A percentile compares a stretch with the other conserved stretches of the same genome.
phyloP scores from a whole-genome alignment of 306 rosid species.

The Rosa rugosa region DNA sequence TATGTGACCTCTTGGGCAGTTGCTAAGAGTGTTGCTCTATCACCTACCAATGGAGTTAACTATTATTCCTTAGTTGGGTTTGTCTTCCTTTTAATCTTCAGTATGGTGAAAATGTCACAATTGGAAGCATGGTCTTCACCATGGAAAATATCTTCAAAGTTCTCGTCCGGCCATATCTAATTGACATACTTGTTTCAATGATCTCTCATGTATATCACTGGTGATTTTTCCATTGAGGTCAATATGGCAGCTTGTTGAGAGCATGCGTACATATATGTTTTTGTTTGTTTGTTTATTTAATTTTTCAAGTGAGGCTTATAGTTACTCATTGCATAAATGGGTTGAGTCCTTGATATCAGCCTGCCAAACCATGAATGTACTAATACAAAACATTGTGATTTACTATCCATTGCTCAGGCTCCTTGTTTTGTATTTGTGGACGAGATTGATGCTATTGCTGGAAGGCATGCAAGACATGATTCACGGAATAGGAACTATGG shows the following conservation, averaged over 20 bases:
- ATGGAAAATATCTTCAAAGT: no score
- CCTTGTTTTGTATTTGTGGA: constrained; percentile 93
- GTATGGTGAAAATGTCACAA: no score
- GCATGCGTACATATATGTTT: background rate
- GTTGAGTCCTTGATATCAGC: background rate
- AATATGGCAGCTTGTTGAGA: background rate
- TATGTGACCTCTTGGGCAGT: no score
- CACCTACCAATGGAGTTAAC: no score
- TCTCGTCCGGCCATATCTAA: background rate
- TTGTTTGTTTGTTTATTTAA: background rate
- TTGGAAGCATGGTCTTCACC: background rate
- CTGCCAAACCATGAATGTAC: background rate
- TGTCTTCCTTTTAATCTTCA: no score
- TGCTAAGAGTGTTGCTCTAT: no score
- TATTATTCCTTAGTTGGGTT: no score
- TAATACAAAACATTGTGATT: background rate
- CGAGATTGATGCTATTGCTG: constrained; percentile 99
- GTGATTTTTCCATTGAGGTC: background rate
- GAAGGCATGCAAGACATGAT: constrained; percentile 62
- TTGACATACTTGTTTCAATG: background rate
- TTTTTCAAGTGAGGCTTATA: background rate
- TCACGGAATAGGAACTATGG: no score
- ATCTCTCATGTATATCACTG: background rate
- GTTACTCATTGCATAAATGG: background rate
- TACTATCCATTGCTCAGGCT: constrained; percentile 49